phyloP scores from a whole-genome alignment of 495 filamentous ascomycete genomes.

The Hyaloscypha bicolor region DNA sequence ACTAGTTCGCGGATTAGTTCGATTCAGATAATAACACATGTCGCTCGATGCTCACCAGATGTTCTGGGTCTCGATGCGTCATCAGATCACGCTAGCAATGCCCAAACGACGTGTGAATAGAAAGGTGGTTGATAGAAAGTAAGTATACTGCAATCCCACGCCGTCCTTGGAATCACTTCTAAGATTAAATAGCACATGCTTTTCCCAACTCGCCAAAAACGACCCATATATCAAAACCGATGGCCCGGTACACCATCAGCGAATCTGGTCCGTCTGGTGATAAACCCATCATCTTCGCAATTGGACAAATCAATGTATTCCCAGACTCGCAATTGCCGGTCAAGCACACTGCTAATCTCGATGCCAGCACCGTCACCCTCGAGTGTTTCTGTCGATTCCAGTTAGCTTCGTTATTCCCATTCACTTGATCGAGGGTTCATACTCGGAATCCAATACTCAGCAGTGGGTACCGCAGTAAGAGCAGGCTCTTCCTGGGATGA shows the following conservation, averaged over 20 bases:
- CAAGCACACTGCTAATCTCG: background rate
- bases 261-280: background rate
- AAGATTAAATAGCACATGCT: background rate
- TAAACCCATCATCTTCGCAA: background rate
- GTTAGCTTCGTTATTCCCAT: background rate
- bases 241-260: background rate
- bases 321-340: background rate
- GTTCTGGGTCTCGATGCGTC: background rate
- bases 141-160: background rate
- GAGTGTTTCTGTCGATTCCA: background rate
- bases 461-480: slow-evolving; percentile 45
- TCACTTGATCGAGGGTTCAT: background rate
- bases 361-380: background rate
- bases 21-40: background rate
- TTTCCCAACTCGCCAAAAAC: background rate
- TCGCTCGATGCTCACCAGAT: background rate
- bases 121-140: background rate
- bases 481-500: slow-evolving; percentile 49
- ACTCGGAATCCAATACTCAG: slow-evolving; percentile 1
- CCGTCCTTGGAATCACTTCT: background rate
- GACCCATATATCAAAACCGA: background rate
- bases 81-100: background rate
- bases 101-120: background rate
- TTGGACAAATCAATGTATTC: background rate
- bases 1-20: no score